Conservation (phyloP, 495 filamentous ascomycete species). For the Parathielavia appendiculata region DNA sequence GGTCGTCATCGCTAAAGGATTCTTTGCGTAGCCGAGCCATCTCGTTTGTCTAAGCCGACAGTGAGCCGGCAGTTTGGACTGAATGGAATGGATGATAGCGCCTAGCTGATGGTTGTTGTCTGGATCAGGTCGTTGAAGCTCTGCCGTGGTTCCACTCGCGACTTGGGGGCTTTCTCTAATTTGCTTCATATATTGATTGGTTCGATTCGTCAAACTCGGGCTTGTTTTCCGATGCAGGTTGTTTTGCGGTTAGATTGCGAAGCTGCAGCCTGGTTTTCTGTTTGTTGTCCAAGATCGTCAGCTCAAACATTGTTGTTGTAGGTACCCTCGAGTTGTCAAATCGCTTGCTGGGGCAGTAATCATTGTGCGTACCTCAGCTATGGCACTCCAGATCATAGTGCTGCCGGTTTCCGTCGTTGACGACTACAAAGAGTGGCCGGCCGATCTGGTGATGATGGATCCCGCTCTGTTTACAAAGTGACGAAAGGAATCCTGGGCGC, state of each 20-base stretch:
- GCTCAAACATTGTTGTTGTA: neutral
- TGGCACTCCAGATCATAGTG: neutral
- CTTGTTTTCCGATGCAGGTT: slow-evolving; percentile 29
- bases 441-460: neutral
- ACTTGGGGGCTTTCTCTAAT: slow-evolving; percentile 8
- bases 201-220: slow-evolving; percentile 18
- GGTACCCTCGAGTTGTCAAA: neutral
- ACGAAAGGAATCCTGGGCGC: slow-evolving; percentile 7
- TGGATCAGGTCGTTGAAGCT: slow-evolving; percentile 29
- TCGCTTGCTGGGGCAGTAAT: neutral
- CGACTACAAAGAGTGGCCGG: neutral
- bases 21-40: slow-evolving; percentile 25
- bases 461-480: neutral
- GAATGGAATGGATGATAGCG: neutral
- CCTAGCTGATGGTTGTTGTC: slow-evolving; percentile 25
- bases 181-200: slow-evolving; percentile 3
- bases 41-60: neutral
- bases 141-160: slow-evolving; percentile 23
- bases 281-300: neutral
- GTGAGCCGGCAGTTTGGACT: neutral
- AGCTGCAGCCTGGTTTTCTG: slow-evolving; percentile 37
- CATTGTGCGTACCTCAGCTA: neutral
- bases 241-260: slow-evolving; percentile 36
- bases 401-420: neutral
- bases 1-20: slow-evolving; percentile 37